Conservation (phyloP, 2,329 filamentous ascomycete species). For the Fusarium anguioides region DNA sequence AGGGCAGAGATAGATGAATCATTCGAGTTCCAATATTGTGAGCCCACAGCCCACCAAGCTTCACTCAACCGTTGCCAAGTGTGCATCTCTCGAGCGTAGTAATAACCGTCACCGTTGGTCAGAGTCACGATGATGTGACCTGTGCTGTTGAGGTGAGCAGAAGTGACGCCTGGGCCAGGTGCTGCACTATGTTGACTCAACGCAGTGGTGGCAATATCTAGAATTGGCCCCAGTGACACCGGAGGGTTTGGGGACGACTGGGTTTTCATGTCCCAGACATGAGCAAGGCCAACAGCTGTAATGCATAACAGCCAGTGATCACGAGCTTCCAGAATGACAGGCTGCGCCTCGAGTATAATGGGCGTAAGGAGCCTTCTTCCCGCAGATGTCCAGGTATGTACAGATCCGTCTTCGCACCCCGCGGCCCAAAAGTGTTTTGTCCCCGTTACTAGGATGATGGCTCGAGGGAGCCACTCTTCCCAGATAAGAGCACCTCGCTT, state of each 20-base stretch:
- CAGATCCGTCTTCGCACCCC: slow-evolving; percentile 89
- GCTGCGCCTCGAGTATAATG: slow-evolving; percentile 88
- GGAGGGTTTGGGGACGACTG: slow-evolving; percentile 89
- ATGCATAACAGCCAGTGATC: slow-evolving; percentile 92
- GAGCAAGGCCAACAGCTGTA: slow-evolving; percentile 85
- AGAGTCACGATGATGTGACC: slow-evolving; percentile 90
- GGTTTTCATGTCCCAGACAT: slow-evolving; percentile 92
- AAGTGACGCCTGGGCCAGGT: slow-evolving; percentile 84
- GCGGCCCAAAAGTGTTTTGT: slow-evolving; percentile 93
- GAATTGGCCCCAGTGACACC: slow-evolving; percentile 85
- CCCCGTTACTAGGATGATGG: slow-evolving; percentile 89
- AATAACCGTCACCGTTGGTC: slow-evolving; percentile 93
- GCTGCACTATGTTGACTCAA: slow-evolving; percentile 81
- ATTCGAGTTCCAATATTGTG: slow-evolving; percentile 98
- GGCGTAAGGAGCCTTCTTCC: slow-evolving; percentile 87
- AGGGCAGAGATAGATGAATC: slow-evolving; percentile 88
- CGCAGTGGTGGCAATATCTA: slow-evolving; percentile 85
- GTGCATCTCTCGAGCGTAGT: slow-evolving; percentile 86
- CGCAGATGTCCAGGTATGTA: slow-evolving; percentile 93
- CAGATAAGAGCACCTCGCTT: slow-evolving; percentile 85
- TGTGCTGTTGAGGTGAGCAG: slow-evolving; percentile 88
- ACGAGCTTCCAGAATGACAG: slow-evolving; percentile 91
- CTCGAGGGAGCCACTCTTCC: slow-evolving; percentile 91
- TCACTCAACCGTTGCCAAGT: slow-evolving; percentile 97
- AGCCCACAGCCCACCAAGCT: slow-evolving; percentile 97